These are phyloP conservation scores for Lentinus tigrinus DNA, from an alignment of 768 basidiomycete species.

Conservation along the genomic window DNA sequence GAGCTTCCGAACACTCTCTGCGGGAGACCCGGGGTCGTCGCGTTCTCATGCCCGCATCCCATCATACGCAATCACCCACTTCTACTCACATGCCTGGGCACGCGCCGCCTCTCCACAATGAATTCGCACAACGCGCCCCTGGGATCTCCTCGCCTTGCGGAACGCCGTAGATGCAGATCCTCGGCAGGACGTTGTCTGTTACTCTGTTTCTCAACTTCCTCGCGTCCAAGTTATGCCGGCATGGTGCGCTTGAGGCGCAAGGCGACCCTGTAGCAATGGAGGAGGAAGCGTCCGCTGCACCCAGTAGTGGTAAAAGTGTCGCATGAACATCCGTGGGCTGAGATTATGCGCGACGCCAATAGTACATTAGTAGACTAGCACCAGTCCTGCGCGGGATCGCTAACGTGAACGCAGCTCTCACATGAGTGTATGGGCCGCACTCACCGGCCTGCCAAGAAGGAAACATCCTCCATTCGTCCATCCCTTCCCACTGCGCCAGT, in stretches of 20 bases:
- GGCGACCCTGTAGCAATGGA: no score
- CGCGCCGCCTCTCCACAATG: neutral
- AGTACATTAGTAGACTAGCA: conserved; percentile 18
- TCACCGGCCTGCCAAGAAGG: conserved; percentile 15
- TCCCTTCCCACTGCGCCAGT: conserved; percentile 6
- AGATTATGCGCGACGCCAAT: conserved; percentile 6
- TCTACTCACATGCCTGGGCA: conserved; percentile 12
- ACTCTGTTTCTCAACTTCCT: neutral
- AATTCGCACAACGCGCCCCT: neutral
- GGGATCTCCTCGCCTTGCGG: neutral
- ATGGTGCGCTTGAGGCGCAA: neutral
- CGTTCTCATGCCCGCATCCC: conserved; percentile 12
- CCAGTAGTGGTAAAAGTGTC: neutral
- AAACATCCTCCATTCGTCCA: conserved; percentile 1
- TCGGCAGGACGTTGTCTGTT: neutral
- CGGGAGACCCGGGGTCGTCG: neutral
- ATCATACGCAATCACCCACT: conserved; percentile 4
- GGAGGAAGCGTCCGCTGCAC: no score
- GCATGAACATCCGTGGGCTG: neutral
- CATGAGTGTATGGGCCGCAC: neutral
- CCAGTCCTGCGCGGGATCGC: conserved; percentile 6
- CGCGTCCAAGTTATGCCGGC: neutral
- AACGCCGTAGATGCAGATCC: neutral
- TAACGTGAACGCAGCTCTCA: conserved; percentile 12
- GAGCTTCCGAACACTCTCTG: conserved; percentile 9